Base-by-base conservation (phyloP, 2,329 filamentous ascomycete species). In the Nothophoma quercina region DNA sequence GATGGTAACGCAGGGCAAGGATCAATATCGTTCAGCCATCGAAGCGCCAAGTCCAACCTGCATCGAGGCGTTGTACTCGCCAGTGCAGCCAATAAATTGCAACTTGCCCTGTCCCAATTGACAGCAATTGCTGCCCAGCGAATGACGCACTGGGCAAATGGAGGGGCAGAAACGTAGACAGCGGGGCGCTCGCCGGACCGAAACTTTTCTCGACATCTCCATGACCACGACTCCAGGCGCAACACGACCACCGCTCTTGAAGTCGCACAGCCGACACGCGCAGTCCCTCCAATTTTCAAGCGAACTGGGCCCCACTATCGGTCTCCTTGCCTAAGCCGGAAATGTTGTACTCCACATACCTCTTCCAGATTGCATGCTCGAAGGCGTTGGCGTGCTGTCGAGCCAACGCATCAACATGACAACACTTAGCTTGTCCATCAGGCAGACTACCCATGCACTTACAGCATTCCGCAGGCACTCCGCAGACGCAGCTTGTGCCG, bases 381-480 rank as follows among this genome's bases (percentile, higher is more conserved):
- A 67, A 63, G 67, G 63, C 70, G 70, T 63, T 71, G 71, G 67
- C 70, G 70, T 64, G 65, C 68, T 71, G 68, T 71, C 70, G 70
- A 73, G 70, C 70, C 71, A 74, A 64, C 71, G 70, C 71, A 73
- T 73, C 71, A 74, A 67, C 59, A 69, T 73, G 71, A 74, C 71
- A 74, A 68, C 71, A 73, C 71, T 69, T 73, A 73, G 70, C 71
- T 70, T 67, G 67, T 60, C 65, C 64, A 62, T 68, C 64, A 69
- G 66, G 64, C 69, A 70, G 65, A 65, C 68, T 66, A 74, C 64
- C 71, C 71, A 71, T 73, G 71, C 67, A 73, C 66, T 56, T 72
- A 71, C 69, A 67, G 60, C 57, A 50, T 57, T 67, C 61, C 62
- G 59, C 64, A 59, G 57, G 55, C 57, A 50, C 56, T 67, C 61